Base-by-base conservation (phyloP, 1,139 yeast genomes). In the Taiozyma sp. region DNA sequence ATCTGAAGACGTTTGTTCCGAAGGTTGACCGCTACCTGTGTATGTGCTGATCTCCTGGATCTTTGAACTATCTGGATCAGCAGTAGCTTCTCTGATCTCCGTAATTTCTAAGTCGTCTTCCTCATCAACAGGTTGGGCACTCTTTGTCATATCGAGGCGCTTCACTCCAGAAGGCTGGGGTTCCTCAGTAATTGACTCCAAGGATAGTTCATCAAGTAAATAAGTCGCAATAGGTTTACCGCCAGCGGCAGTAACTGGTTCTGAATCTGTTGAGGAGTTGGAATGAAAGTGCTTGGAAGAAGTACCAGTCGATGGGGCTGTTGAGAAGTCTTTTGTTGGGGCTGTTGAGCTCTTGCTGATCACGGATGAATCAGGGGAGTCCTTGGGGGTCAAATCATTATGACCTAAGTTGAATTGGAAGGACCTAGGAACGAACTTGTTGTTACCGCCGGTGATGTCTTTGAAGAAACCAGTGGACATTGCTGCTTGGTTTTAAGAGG, bases 401-500 rank as follows among this genome's bases (percentile, higher is more conserved):
- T 45, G 40, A 22, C 49, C 56, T 42, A 60, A 43, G 47, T 52
- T 60, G 36, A 60, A 48, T 19, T 59, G 51, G 45, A 61, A 55
- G 10, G 55, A 40, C 29, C 63, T 48, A 19, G 65, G 59, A 34
- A 53, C 48, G 36, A 60, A 60, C 53, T 59, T 56, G 47, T 46
- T 58, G 41, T 50, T 58, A 7, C 58, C 57, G 8, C 46, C 40
- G 4, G 54, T 58, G 2, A 57, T 59, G 45, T 60, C 64, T 39
- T 61, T 60, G 49, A 60, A 60, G 53, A 61, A 60, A 24, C 57
- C 60, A 2, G 63, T 53, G 8, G 60, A 47, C 64, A 60, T 61
- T 16, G 14, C 14, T 14, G 36, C 13, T n/a, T 32, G 36, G 36
- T 2, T n/a, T 9, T n/a, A 2, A 13, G 19, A 16, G 14, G 19